These are phyloP conservation scores for Tremellales sp. DNA, from an alignment of 1,284 basidiomycete genomes.

Conservation along the genomic window DNA sequence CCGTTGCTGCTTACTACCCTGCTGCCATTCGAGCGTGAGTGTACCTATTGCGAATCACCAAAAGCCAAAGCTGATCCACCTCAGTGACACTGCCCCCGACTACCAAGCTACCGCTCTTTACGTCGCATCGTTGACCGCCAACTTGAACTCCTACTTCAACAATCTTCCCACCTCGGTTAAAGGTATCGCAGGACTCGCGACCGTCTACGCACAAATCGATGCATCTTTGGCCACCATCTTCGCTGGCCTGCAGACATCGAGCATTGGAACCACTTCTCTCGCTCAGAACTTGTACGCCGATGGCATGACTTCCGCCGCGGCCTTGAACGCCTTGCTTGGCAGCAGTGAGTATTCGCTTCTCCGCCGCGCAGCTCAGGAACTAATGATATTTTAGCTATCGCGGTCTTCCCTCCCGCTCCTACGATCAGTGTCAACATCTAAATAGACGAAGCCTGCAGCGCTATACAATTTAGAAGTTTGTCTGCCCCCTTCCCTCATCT, in stretches of 20 bases:
- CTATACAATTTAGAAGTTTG: no score
- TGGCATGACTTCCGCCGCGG: constrained; percentile 4
- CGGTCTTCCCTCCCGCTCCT: constrained; percentile 7
- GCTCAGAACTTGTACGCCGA: constrained; percentile 12
- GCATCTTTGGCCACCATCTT: constrained; percentile 6
- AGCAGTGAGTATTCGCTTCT: constrained; percentile 8
- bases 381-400: not conserved
- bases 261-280: constrained; percentile 3
- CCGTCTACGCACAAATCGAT: constrained; percentile 9
- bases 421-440: not conserved
- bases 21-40: constrained; percentile 4
- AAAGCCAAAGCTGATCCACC: no score
- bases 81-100: no score
- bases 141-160: constrained; percentile 7
- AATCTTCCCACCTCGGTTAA: constrained; percentile 5
- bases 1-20: constrained; percentile 3
- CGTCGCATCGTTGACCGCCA: constrained; percentile 5
- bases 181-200: not conserved
- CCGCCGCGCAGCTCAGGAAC: not conserved
- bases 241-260: constrained; percentile 6
- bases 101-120: no score
- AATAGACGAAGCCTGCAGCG: no score
- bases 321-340: constrained; percentile 5
- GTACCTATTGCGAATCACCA: no score
- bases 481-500: no score